These are phyloP conservation scores for Aegilops umbellulata DNA, from an alignment of 176 grass and related monocot species.

Conservation along the genomic window DNA sequence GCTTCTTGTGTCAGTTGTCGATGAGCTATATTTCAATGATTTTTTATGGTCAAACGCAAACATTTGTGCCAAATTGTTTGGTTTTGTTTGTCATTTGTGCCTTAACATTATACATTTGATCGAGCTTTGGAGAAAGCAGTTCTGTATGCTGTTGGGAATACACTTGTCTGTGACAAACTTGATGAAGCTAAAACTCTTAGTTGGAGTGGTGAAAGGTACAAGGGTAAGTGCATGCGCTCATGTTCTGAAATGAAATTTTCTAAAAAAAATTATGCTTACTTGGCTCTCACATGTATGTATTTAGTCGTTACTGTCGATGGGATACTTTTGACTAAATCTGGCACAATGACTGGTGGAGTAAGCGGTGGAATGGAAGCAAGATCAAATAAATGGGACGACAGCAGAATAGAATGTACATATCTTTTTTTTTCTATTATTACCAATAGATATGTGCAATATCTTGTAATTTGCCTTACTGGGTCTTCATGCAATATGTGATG, in stretches of 20 bases:
- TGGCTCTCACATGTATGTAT: slow-evolving; percentile 15
- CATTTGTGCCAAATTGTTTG: background rate
- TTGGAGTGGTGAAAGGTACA: slow-evolving; percentile 95
- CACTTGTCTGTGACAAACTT: slow-evolving; percentile 97
- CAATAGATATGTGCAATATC: slow-evolving; percentile 5
- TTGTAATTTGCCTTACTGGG: slow-evolving; percentile 21
- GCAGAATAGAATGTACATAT: slow-evolving; percentile 64
- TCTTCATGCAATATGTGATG: slow-evolving; percentile 36
- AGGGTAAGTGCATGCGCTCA: slow-evolving; percentile 62
- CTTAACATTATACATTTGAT: slow-evolving; percentile 98
- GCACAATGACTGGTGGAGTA: slow-evolving; percentile 98
- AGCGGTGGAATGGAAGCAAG: slow-evolving; percentile 99
- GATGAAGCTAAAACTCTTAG: slow-evolving; percentile 96
- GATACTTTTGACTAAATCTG: slow-evolving; percentile 92
- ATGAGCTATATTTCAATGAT: background rate
- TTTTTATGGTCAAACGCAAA: background rate
- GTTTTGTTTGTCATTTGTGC: slow-evolving; percentile 24
- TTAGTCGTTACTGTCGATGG: slow-evolving; percentile 95
- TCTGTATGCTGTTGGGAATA: slow-evolving; percentile 97
- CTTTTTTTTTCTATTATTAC: background rate
- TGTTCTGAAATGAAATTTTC: slow-evolving; percentile 29
- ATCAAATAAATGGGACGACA: slow-evolving; percentile 99
- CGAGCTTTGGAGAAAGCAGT: slow-evolving; percentile 98
- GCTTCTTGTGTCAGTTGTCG: slow-evolving; percentile 20
- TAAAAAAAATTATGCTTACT: slow-evolving; percentile 2